These are phyloP conservation scores for Pleurotus tuoliensis DNA, from an alignment of 768 basidiomycete species.

Conservation along the genomic window DNA sequence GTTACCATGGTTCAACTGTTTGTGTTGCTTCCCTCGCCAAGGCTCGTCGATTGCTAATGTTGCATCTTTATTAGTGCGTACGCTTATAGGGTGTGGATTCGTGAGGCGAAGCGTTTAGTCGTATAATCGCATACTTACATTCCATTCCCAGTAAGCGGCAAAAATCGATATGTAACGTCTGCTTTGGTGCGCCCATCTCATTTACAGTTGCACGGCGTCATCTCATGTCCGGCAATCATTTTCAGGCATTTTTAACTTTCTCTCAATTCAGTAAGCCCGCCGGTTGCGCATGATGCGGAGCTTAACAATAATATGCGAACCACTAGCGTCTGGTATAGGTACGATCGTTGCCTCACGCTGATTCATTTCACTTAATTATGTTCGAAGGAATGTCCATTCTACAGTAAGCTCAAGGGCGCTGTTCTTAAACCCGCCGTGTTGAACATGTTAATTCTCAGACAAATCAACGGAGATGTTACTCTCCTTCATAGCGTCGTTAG, in stretches of 20 bases:
- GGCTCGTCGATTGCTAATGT: too few relatives aligned
- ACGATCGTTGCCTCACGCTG: too few relatives aligned
- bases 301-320: too few relatives aligned
- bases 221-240: too few relatives aligned
- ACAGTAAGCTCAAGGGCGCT: background rate
- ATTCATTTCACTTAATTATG: too few relatives aligned
- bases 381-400: background rate
- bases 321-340: too few relatives aligned
- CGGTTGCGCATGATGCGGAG: too few relatives aligned
- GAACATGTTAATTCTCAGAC: background rate
- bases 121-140: too few relatives aligned
- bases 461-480: background rate
- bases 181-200: background rate
- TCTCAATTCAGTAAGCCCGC: slow-evolving; percentile 3
- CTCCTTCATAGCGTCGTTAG: background rate
- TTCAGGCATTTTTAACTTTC: background rate
- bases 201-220: too few relatives aligned
- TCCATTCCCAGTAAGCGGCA: background rate
- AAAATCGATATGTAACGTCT: background rate
- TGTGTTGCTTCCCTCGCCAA: background rate
- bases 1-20: slow-evolving; percentile 5
- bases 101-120: background rate
- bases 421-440: too few relatives aligned
- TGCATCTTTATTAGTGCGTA: background rate
- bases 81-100: background rate